Base-by-base conservation (phyloP, 495 filamentous ascomycete genomes). In the Penicillium lagena region DNA sequence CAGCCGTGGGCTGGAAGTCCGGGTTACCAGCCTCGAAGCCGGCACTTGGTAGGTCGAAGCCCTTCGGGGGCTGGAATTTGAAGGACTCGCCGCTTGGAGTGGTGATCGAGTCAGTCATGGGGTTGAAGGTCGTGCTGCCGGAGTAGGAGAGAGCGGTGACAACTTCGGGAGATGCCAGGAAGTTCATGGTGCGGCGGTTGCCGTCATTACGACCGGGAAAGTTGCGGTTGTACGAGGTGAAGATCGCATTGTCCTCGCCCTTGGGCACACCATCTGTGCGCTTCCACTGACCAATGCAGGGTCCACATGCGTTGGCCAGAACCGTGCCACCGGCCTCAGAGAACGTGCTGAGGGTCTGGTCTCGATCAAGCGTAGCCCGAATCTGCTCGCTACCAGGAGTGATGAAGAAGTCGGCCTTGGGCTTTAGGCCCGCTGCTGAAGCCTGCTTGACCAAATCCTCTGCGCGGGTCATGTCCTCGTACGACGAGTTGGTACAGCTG, bases 171-270 rank as follows among this genome's bases (percentile, higher is more conserved):
- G 88, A 93, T 10, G 93, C 90, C 32, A 98, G 79, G 74, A 98
- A 98, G 75, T 97, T 97, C 91, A 96, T 95, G 29, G 93, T 98
- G 14, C 81, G 78, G 9, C 85, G 83, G 72, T 97, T 97, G 50
- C 93, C 93, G 58, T 98, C 93, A 62, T 98, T 98, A 42, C 93
- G 86, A 43, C 89, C 91, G 47, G 85, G 88, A 77, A 98, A 98
- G 70, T 98, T 98, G 48, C 93, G 86, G 78, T 98, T 98, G 70
- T 96, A 98, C 7, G 89, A 95, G 28, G 89, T 91, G 63, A 98
- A 80, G 55, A 98, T 96, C 39, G 93, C 93, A 57, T 98, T 97
- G n/a, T 74, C 66, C 29, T 89, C 86, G 45, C 89, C 89, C 71
- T 91, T 93, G 46, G 75, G 62, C 11, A 89, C 74, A 10, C 78